A percentile compares a stretch with the other conserved stretches of the same genome.
Conservation (phyloP, 148 eudicot species). For the Diospyros lotus region DNA sequence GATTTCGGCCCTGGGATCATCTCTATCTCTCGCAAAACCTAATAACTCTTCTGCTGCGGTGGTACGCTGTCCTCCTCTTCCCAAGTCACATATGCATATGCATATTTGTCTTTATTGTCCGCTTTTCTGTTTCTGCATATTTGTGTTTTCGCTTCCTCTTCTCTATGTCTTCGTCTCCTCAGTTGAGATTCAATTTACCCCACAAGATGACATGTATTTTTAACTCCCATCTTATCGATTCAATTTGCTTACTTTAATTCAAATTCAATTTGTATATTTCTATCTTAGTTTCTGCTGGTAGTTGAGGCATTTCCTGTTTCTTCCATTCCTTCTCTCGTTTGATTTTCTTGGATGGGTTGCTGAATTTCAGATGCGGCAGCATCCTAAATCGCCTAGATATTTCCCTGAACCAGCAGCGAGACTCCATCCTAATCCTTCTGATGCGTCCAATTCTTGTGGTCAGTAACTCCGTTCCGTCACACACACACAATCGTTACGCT, state of each 20-base stretch:
- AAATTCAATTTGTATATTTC: not conserved
- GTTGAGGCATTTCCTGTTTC: not conserved
- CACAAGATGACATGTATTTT: not conserved
- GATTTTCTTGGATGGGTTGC: not conserved
- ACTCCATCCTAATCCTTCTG: not conserved
- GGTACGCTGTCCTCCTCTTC: not conserved
- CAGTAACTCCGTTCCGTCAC: not conserved
- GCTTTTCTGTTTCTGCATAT: too few species aligned
- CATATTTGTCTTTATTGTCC: too few species aligned
- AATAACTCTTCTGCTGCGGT: not conserved
- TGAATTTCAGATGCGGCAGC: not conserved
- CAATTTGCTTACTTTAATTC: not conserved
- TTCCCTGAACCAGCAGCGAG: not conserved
- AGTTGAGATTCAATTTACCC: not conserved
- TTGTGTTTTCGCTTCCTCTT: not conserved
- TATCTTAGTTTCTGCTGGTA: not conserved
- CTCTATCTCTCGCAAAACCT: slow-evolving; percentile 10
- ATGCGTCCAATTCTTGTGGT: slow-evolving; percentile 2
- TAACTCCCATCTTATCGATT: not conserved
- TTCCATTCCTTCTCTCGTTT: not conserved
- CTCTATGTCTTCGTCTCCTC: not conserved
- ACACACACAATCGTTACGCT: not conserved
- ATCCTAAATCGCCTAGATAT: not conserved
- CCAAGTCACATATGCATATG: not conserved
- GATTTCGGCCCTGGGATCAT: slow-evolving; percentile 22